Evolutionary conservation across 176 grass and related monocot genomes (phyloP).

Genomic region (Chrysopogon serrulatus): DNA sequence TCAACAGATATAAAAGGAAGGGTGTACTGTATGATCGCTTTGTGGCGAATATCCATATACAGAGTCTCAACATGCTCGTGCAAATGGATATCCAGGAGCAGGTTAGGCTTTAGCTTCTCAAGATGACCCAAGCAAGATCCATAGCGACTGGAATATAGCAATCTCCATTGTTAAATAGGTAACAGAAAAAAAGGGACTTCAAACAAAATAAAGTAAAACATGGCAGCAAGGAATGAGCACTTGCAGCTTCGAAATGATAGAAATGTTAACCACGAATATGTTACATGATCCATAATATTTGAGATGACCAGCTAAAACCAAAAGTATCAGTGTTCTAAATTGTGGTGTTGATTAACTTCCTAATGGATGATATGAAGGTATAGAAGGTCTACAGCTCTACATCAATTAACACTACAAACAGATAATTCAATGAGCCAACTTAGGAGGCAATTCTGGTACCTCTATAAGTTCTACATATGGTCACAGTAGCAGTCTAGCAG

Average conservation of each 20-base stretch:
- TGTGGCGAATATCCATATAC: constrained; percentile 75
- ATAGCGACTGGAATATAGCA: constrained; percentile 41
- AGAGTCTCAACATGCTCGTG: constrained; percentile 56
- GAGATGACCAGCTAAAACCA: not conserved
- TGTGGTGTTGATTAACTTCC: not conserved
- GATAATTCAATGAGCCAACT: not conserved
- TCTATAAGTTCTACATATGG: not conserved
- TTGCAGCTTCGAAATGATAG: not conserved
- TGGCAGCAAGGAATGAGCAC: not conserved
- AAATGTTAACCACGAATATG: not conserved
- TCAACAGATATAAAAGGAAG: constrained; percentile 96
- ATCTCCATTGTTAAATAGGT: constrained; percentile 21
- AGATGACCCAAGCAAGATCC: constrained; percentile 73
- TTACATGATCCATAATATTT: not conserved
- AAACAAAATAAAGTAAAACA: not conserved
- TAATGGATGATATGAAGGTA: not conserved
- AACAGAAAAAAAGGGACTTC: not conserved
- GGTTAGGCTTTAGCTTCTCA: constrained; percentile 72
- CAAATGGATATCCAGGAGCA: constrained; percentile 72
- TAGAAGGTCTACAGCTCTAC: not conserved
- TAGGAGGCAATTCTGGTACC: not conserved
- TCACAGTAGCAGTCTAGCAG: not conserved
- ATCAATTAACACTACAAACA: not conserved
- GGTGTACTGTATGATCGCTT: constrained; percentile 91
- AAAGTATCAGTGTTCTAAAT: not conserved